Evolutionary conservation across 2,329 filamentous ascomycete species (phyloP), one percentile per base, ranked within the genome.

Genomic region (Fonsecaea pedrosoi): DNA sequence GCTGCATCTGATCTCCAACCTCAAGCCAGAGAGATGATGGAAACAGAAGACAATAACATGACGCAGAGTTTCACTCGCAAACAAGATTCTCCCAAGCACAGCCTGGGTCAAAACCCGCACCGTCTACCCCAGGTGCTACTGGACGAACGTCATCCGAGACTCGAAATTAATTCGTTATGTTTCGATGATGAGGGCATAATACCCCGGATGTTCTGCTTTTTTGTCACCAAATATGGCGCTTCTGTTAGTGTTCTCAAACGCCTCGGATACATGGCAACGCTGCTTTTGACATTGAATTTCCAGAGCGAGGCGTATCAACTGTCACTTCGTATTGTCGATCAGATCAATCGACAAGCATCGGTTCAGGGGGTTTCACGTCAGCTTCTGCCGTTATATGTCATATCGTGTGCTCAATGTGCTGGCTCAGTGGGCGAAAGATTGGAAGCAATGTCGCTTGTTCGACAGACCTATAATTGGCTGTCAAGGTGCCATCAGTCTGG

Each of bases 181-280:
- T 13, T 5, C 38, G 15, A 15, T n/a, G 18, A 45, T n/a, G n/a
- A 9, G 13, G 32, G 25, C 8, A n/a, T 34, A 57, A 21, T 18
- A 34, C 30, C 18, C 54, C 54, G n/a, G 10, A 57, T 35, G 6
- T 40, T 18, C 10, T 12, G 13, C 7, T 12, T 1, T 25, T 18
- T 34, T 4, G 8, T 40, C 4, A n/a, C 35, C 30, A 25, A 38
- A 38, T 12, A 21, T 35, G 54, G 30, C 13, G 18, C 32, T 18
- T 35, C 35, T 38, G 18, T 35, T 13, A 21, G 9, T 9, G 32
- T 13, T 21, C 30, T 57, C 34, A 21, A 2, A 9, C 30, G 54
- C 18, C 34, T 57, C 54, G 30, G n/a, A 15, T 38, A 57, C 12
- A 38, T 57, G 54, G 54, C 54, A 12, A 21, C 34, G 34, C 21